These are phyloP conservation scores for Durusdinium trenchii DNA, from an alignment of 73 alveolate species.

Conservation along the genomic window DNA sequence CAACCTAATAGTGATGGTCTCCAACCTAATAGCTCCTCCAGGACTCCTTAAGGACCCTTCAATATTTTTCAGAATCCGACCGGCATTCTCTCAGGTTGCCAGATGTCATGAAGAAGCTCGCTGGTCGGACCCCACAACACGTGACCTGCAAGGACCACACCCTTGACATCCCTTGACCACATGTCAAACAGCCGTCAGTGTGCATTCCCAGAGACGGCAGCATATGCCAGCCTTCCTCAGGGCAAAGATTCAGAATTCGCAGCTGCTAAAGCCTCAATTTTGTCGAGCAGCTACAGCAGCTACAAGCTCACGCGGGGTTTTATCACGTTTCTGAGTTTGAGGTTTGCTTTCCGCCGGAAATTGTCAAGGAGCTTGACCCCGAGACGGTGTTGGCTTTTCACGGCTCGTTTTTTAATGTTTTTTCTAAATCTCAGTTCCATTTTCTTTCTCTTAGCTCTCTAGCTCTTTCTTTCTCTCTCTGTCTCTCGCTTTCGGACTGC, in stretches of 20 bases:
- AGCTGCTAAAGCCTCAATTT: background rate
- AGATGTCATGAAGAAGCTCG: conserved; percentile 17
- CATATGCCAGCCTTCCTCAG: background rate
- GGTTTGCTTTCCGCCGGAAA: conserved; percentile 74
- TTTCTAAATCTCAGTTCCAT: background rate
- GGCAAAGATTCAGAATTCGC: conserved; percentile 65
- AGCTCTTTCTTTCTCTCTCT: too few species aligned
- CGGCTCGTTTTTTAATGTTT: background rate
- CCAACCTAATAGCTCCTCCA: too few species aligned
- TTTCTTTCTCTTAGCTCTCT: too few species aligned
- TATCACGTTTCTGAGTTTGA: background rate
- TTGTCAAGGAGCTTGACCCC: conserved; percentile 29
- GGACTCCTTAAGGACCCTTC: too few species aligned
- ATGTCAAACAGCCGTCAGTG: background rate
- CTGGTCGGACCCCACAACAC: conserved; percentile 28
- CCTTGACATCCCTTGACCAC: background rate
- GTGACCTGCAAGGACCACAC: conserved; percentile 16
- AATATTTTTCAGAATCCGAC: too few species aligned
- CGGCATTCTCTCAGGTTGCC: conserved; percentile 28
- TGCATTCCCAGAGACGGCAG: background rate
- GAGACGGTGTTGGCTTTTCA: background rate
- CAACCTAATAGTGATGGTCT: too few species aligned
- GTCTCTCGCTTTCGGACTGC: too few species aligned
- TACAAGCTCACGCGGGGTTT: too few species aligned
- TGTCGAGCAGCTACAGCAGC: background rate